These are phyloP conservation scores for Candolleomyces aberdarensis DNA, from an alignment of 768 basidiomycete genomes.

Conservation along the genomic window DNA sequence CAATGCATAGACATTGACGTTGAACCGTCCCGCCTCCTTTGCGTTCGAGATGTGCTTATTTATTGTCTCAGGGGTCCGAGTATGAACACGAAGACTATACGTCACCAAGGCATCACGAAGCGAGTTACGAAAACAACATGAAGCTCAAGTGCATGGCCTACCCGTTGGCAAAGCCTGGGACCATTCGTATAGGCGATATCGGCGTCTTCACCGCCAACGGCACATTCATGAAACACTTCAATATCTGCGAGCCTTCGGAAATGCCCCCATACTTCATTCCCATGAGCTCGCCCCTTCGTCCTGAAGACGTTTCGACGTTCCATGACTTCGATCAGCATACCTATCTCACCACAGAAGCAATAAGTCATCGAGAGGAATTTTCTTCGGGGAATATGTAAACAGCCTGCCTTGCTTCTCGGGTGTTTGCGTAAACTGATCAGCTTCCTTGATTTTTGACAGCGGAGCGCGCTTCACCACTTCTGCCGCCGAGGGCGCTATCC, in stretches of 20 bases:
- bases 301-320: slow-evolving; percentile 3
- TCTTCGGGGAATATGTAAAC: background rate
- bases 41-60: background rate
- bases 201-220: slow-evolving; percentile 1
- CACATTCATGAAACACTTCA: slow-evolving; percentile 4
- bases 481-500: slow-evolving; percentile 1
- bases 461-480: background rate
- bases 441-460: slow-evolving; percentile 3
- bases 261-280: slow-evolving; percentile 6
- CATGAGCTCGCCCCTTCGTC: background rate
- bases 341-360: slow-evolving; percentile 2
- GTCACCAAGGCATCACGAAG: slow-evolving; percentile 1
- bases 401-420: background rate
- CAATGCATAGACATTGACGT: background rate
- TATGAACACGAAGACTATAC: background rate
- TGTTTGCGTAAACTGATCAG: slow-evolving; percentile 1
- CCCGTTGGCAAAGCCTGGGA: slow-evolving; percentile 2
- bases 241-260: slow-evolving; percentile 3
- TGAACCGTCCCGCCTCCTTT: background rate
- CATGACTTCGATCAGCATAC: slow-evolving; percentile 1
- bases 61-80: background rate
- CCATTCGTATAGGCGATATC: slow-evolving; percentile 5
- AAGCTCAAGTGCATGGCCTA: background rate
- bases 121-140: background rate
- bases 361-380: background rate